Percentiles rank a stretch among this genome's conserved stretches.
Evolutionary conservation across 441 rosid species (phyloP).

Genomic region (Kokia cookei): DNA sequence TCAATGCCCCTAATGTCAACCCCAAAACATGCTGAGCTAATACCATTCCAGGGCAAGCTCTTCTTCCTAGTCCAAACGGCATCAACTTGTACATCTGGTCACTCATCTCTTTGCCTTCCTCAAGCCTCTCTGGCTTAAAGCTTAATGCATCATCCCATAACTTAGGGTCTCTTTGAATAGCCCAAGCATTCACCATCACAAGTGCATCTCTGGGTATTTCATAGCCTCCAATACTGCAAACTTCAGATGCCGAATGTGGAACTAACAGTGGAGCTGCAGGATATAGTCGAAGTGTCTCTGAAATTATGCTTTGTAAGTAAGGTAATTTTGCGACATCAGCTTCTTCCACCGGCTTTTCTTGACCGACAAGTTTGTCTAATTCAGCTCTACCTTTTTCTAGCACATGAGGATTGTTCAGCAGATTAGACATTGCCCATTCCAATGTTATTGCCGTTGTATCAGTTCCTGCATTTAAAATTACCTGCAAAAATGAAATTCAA

Average conservation of each 20-base stretch:
- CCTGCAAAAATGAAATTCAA: constrained; percentile 13
- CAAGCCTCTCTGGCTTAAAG: constrained; percentile 19
- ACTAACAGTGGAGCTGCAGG: constrained; percentile 25
- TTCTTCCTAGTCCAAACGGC: constrained; percentile 18
- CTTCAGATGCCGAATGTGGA: constrained; percentile 32
- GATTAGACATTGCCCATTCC: constrained; percentile 39
- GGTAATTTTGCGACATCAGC: constrained; percentile 29
- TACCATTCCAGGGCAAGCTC: constrained; percentile 24
- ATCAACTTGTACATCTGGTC: background rate
- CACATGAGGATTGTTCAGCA: constrained; percentile 26
- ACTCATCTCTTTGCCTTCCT: background rate
- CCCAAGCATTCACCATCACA: constrained; percentile 13
- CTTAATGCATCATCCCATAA: constrained; percentile 17
- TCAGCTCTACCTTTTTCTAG: constrained; percentile 23
- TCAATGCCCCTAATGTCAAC: constrained; percentile 22
- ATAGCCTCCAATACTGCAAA: constrained; percentile 14
- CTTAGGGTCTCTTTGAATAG: constrained; percentile 18
- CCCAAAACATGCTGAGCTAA: constrained; percentile 22
- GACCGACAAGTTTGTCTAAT: constrained; percentile 19
- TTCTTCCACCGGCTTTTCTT: constrained; percentile 20
- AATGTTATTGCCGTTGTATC: constrained; percentile 34
- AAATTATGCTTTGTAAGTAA: constrained; percentile 32
- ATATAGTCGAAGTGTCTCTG: constrained; percentile 27
- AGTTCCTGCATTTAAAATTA: constrained; percentile 25
- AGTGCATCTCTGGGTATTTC: constrained; percentile 16